Evolutionary conservation across 371 early-diverging fungal genomes (phyloP), one percentile per base, ranked within the genome.

Genomic region (Mycotypha africana): DNA sequence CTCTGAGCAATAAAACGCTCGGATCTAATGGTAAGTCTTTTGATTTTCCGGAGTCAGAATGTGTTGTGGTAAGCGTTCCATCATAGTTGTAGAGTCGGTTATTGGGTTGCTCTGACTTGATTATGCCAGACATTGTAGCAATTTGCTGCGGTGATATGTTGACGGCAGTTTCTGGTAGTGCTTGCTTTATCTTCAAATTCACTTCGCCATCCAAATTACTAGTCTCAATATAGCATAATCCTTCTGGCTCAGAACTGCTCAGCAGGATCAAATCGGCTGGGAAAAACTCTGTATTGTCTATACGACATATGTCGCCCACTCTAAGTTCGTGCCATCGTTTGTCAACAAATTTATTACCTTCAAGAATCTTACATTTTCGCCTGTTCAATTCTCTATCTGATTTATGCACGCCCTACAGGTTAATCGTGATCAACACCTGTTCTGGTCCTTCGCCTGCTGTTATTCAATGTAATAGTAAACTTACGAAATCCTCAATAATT

Each of bases 171-270:
- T 89, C 85, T 3, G 79, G 74, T 7, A 82, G 42, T 2, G 86
- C 90, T 62, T 93, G 93, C 56, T 89, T 90, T 39, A 92, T 84
- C 60, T 95, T 96, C 30, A 96, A 65, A 65, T 95, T 95, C 22
- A 89, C 89, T 64, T 98, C 98, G 38, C 86, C 98, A 65, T 98
- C 95, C 53, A 98, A 67, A 67, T 94, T 95, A 51, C 89, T 89
- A 22, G 98, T 96, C 57, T 98, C 96, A 32, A 96, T 86, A 58
- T 92, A 97, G 56, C 95, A 94, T 51, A 92, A 65, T 22, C 85
- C 92, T 65, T 86, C 91, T 4, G 90, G 92, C 55, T 94, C 93
- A 17, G 83, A 81, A 42, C 84, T 83, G 58, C 90, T 89, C 23
- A 95, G 56, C 20, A 94, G 49, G 16, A 91, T 65, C 41, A 93